phyloP scores from a whole-genome alignment of 257 asterid genomes.

The Sherardia arvensis region DNA sequence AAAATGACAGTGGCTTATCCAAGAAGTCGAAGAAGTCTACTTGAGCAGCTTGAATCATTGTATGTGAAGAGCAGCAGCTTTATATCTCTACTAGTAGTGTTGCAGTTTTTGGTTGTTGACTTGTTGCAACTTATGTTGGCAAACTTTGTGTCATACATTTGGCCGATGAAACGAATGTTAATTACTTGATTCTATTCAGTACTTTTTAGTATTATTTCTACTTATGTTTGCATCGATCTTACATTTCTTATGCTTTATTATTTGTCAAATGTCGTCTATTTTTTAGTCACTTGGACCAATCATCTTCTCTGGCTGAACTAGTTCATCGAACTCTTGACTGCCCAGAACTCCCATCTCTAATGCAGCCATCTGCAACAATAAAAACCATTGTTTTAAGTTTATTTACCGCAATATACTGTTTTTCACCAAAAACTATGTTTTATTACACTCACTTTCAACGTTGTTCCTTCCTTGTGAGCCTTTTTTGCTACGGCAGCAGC shows the following conservation, averaged over 20 bases:
- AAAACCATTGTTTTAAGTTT: background rate
- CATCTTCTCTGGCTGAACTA: conserved; percentile 89
- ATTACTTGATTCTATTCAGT: background rate
- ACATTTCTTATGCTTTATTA: no score
- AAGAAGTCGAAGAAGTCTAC: conserved; percentile 64
- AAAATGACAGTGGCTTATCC: conserved; percentile 38
- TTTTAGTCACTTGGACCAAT: conserved; percentile 51
- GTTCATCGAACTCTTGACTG: conserved; percentile 65
- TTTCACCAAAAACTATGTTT: background rate
- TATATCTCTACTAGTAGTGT: conserved; percentile 19
- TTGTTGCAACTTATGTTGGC: conserved; percentile 1
- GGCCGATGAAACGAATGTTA: conserved; percentile 25
- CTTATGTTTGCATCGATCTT: no score
- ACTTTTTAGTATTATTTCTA: background rate
- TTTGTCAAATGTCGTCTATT: background rate
- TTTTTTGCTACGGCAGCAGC: conserved; percentile 97
- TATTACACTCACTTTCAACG: conserved; percentile 55
- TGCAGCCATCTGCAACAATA: conserved; percentile 66
- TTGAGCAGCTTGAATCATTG: conserved; percentile 4
- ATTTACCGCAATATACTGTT: no score
- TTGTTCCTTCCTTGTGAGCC: conserved; percentile 92
- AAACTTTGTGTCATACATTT: conserved; percentile 25
- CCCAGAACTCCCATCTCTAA: conserved; percentile 67
- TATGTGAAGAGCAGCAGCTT: conserved; percentile 8
- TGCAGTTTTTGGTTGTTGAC: conserved; percentile 19